Base-by-base conservation (phyloP, 805 yeast genomes). In the Myxozyma melibiosi region DNA sequence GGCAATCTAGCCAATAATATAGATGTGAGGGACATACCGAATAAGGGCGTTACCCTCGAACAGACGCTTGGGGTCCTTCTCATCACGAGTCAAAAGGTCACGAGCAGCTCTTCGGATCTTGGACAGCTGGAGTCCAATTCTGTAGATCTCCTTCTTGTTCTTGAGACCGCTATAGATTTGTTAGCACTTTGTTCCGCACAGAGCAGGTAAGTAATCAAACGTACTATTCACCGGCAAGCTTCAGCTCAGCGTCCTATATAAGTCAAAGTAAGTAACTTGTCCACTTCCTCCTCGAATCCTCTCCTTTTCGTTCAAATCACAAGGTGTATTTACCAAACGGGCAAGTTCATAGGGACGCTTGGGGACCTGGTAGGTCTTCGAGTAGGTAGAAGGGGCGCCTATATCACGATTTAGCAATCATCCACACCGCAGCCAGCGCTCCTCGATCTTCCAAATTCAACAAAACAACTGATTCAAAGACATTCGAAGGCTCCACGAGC, bases 101-200 rank as follows among this genome's bases (percentile, higher is more conserved):
- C 99, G 96, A 77, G 99, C 99, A 79, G 99, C 99, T 84, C 99
- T 90, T 84, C 99, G 91, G 78, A 94, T 92, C 86, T 94, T 94
- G 67, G 99, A 94, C 76, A 94, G 88, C 84, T 94, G 98, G 86
- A 88, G 89, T 79, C 95, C 95, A 78, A 94, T 91, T 88, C 99
- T 90, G 96, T 94, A 94, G 80, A 94, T 90, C 83, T 94, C 99
- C 79, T 95, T 89, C 92, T 94, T 94, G 97, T 94, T 94, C 84
- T 90, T 92, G 78, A 94, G 87, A 86, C 99, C 99, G 88, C 60
- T 55, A 30, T 14, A 42, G n/a, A 41, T 3, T 20, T 27, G 55
- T 55, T 16, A 55, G 51, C 20, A 16, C 16, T 22, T 24, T 25
- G 4, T 18, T 25, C 30, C 18, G 35, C 38, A 9, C n/a, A n/a